Percentiles rank a stretch among this genome's conserved stretches.
These are phyloP conservation scores for Bromus sterilis DNA, from an alignment of 176 grass and related monocot genomes.

Conservation along the genomic window DNA sequence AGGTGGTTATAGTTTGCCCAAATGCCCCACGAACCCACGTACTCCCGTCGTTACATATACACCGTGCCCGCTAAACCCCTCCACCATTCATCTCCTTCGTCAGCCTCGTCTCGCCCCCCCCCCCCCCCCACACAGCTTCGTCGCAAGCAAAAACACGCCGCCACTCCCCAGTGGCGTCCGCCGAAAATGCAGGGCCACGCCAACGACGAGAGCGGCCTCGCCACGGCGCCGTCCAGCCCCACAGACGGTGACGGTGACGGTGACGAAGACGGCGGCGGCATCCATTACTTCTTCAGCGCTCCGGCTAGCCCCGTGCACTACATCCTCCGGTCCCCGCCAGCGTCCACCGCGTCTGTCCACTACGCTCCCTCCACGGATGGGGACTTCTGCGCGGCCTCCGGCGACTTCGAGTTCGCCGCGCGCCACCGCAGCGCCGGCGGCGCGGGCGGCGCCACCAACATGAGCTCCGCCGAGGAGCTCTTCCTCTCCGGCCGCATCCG, in stretches of 20 bases:
- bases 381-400: neutral
- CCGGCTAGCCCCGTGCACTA: constrained; percentile 48
- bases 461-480: constrained; percentile 48
- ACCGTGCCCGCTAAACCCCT: too few species aligned
- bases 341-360: neutral
- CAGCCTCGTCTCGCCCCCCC: neutral
- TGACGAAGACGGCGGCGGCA: neutral
- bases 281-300: constrained; percentile 36
- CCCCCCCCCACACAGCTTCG: too few species aligned
- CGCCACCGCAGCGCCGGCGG: neutral
- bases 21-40: too few species aligned
- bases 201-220: neutral
- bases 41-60: too few species aligned
- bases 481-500: constrained; percentile 47
- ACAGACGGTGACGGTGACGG: neutral
- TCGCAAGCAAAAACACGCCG: too few species aligned
- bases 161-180: too few species aligned
- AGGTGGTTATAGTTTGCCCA: too few species aligned
- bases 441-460: neutral
- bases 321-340: constrained; percentile 40
- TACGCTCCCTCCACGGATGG: neutral
- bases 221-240: neutral
- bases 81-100: too few species aligned
- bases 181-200: constrained; percentile 14
- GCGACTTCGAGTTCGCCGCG: constrained; percentile 41